Evolutionary conservation across 768 basidiomycete genomes (phyloP), one percentile per base, ranked within the genome.

Genomic region (Mycena belliarum): DNA sequence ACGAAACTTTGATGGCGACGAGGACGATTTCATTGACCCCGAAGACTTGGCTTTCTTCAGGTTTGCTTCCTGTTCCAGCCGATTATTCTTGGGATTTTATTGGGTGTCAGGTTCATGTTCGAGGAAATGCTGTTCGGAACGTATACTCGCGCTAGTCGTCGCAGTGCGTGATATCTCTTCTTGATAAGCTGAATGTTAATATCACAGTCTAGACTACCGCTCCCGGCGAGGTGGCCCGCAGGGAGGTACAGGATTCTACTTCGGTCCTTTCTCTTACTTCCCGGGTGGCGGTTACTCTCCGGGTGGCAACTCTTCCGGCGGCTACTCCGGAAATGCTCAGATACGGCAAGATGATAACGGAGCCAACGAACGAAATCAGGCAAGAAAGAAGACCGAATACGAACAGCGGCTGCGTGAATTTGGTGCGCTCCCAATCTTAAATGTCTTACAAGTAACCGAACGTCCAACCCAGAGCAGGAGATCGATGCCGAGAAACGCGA

Each of bases 401-500:
- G 66, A 72, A 57, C 58, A 68, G 45, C 67, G 75, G 21, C 65
- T 72, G 42, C 61, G 70, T 14, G 70, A 74, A 55, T 67, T 77
- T 55, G 73, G 75, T 73, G 28, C 24, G 67, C 52, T 25, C 26
- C 52, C 26, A 25, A 42, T 26, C 23, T 25, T 28, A 24, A 16
- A 4, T 41, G 24, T 16, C 44, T 26, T 48, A 18, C 47, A 38
- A n/a, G 16, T 38, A 16, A 48, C 33, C 20, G 20, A 53, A 57
- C 26, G 12, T 11, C 23, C 32, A 14, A 28, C 11, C 25, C 47
- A 75, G 76, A 76, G 59, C 60, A 55, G 16, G 71, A 77, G 55
- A 63, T 73, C 33, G 72, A 68, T 50, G 61, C 59, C n/a, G 71
- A 75, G 60, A 65, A 74, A 55, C 68, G 67, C 35, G 72, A 72